phyloP scores from a whole-genome alignment of 371 early-diverging fungal species.

The Mortierella sp. region DNA sequence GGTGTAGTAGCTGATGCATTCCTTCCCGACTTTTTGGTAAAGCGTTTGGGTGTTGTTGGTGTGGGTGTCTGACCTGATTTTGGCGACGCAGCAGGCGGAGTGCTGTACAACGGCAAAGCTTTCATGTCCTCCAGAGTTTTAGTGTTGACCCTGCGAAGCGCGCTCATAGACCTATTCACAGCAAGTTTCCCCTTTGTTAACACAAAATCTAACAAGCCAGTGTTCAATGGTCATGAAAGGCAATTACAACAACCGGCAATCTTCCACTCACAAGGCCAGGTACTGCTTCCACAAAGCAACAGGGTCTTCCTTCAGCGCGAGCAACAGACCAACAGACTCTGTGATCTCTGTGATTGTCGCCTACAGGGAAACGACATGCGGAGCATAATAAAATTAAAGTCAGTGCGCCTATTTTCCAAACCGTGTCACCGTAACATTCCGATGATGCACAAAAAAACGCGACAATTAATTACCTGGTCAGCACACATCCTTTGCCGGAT shows the following conservation, averaged over 20 bases:
- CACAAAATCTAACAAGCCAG: too few relatives aligned
- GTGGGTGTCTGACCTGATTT: conserved; percentile 22
- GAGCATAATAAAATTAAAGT: background rate
- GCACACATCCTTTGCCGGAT: conserved; percentile 67
- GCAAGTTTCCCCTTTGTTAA: background rate
- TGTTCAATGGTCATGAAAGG: background rate
- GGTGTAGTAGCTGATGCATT: conserved; percentile 1
- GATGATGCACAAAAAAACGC: background rate
- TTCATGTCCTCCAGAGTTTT: conserved; percentile 53
- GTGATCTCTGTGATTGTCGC: conserved; percentile 61
- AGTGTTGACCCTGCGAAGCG: conserved; percentile 28
- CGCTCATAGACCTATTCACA: conserved; percentile 29
- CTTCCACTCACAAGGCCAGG: conserved; percentile 61
- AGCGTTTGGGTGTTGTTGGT: conserved; percentile 17
- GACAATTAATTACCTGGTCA: conserved; percentile 24
- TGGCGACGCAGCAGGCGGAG: conserved; percentile 24
- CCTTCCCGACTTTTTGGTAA: conserved; percentile 20
- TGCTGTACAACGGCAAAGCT: conserved; percentile 24
- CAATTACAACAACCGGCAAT: background rate
- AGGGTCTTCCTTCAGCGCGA: conserved; percentile 69
- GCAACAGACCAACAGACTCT: conserved; percentile 70
- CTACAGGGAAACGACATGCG: conserved; percentile 30
- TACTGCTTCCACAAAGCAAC: conserved; percentile 62
- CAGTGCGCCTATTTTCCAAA: background rate
- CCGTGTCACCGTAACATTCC: background rate